These are phyloP conservation scores for Cladophialophora exuberans DNA, from an alignment of 2,329 filamentous ascomycete species.

Conservation along the genomic window DNA sequence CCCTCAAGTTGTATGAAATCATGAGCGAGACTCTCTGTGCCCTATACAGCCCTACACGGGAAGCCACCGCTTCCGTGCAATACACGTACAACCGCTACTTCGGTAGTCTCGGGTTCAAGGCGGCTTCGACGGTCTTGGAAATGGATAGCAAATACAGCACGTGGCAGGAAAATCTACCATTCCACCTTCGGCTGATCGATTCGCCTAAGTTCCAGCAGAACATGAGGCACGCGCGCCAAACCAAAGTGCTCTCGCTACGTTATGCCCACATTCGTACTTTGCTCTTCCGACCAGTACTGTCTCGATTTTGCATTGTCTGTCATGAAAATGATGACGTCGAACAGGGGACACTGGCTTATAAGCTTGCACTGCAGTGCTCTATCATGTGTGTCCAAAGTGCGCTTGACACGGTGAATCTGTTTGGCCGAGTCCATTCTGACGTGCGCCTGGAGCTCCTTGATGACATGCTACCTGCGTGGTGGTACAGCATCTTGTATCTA, in stretches of 20 bases:
- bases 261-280: conserved; percentile 20
- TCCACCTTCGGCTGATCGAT: background rate
- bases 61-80: background rate
- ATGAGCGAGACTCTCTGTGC: conserved; percentile 20
- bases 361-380: conserved; percentile 34
- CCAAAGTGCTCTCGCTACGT: conserved; percentile 14
- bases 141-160: conserved; percentile 16
- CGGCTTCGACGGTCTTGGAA: conserved; percentile 15
- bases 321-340: background rate
- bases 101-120: conserved; percentile 3
- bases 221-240: conserved; percentile 11
- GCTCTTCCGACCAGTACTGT: conserved; percentile 22
- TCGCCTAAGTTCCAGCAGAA: background rate
- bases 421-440: conserved; percentile 30
- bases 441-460: conserved; percentile 13
- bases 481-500: conserved; percentile 44
- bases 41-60: conserved; percentile 12
- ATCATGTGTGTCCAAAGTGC: conserved; percentile 41
- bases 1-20: conserved; percentile 15
- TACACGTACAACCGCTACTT: conserved; percentile 13
- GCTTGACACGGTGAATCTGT: conserved; percentile 39
- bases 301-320: conserved; percentile 16
- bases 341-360: conserved; percentile 6
- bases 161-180: conserved; percentile 13
- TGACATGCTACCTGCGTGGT: conserved; percentile 43